phyloP scores from a whole-genome alignment of 805 yeast genomes.

The Lipomyces japonicus region DNA sequence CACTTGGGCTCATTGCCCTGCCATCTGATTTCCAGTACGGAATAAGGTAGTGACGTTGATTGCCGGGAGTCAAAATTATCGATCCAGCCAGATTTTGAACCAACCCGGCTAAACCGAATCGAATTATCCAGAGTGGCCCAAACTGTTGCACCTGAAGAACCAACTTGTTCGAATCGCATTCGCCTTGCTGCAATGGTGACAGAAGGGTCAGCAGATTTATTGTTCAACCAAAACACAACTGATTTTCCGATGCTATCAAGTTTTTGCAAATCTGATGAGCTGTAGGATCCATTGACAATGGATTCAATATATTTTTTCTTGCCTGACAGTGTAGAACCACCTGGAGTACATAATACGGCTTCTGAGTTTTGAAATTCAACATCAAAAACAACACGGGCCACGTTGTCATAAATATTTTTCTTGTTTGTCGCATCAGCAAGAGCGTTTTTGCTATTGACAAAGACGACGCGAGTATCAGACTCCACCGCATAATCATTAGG shows the following conservation, averaged over 20 bases:
- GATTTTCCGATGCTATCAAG: slow-evolving; percentile 25
- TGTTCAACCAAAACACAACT: slow-evolving; percentile 17
- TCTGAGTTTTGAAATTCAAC: slow-evolving; percentile 21
- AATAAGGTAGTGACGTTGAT: slow-evolving; percentile 44
- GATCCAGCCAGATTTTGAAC: slow-evolving; percentile 18
- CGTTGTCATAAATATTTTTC: slow-evolving; percentile 6
- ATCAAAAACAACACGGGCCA: slow-evolving; percentile 16
- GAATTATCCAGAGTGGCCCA: slow-evolving; percentile 41
- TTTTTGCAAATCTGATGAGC: slow-evolving; percentile 14
- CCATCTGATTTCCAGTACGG: slow-evolving; percentile 49
- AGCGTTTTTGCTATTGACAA: slow-evolving; percentile 6
- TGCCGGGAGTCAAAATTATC: slow-evolving; percentile 10
- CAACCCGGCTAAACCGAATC: slow-evolving; percentile 11
- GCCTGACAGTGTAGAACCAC: slow-evolving; percentile 21
- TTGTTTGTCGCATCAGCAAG: neutral
- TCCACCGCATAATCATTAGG: slow-evolving; percentile 13
- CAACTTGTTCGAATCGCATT: slow-evolving; percentile 20
- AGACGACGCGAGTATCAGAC: slow-evolving; percentile 22
- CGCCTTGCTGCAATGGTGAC: slow-evolving; percentile 16
- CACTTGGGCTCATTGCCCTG: slow-evolving; percentile 40
- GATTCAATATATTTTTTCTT: slow-evolving; percentile 23
- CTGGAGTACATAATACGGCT: slow-evolving; percentile 25
- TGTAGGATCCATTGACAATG: slow-evolving; percentile 21
- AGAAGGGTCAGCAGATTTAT: slow-evolving; percentile 18
- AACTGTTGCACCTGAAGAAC: slow-evolving; percentile 25